Conservation (phyloP, 305 asterid species). For the Caryopteris hybrid region DNA sequence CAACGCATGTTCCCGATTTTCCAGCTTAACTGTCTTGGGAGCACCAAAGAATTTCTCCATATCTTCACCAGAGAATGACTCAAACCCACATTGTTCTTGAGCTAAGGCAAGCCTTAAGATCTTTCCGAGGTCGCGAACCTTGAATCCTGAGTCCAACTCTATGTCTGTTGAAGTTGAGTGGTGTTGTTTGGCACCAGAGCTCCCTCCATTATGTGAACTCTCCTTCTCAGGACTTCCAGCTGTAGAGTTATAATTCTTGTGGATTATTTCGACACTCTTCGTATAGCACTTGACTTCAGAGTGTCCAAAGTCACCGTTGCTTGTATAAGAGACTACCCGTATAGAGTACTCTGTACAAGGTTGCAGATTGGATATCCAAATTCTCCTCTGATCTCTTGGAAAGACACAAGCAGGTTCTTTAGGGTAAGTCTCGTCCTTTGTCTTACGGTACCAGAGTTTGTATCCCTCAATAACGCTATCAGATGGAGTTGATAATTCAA, state of each 20-base stretch:
- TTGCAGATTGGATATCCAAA: constrained; percentile 77
- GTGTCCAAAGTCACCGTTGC: constrained; percentile 69
- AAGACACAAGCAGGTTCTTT: constrained; percentile 53
- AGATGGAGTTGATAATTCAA: constrained; percentile 57
- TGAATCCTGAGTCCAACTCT: constrained; percentile 83
- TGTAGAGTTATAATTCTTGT: constrained; percentile 33
- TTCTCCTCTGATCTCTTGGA: constrained; percentile 70
- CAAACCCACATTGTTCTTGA: constrained; percentile 64
- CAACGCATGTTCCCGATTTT: constrained; percentile 41
- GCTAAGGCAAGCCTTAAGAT: constrained; percentile 70
- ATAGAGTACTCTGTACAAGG: constrained; percentile 91
- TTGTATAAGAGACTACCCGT: constrained; percentile 69
- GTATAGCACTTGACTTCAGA: constrained; percentile 94
- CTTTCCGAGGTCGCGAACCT: constrained; percentile 85
- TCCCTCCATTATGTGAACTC: constrained; percentile 41
- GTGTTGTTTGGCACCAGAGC: constrained; percentile 33
- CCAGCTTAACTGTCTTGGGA: constrained; percentile 39
- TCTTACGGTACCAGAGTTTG: constrained; percentile 52
- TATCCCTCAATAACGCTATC: constrained; percentile 50
- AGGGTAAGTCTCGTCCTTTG: constrained; percentile 54
- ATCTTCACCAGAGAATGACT: constrained; percentile 46
- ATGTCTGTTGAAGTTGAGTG: constrained; percentile 33
- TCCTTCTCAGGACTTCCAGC: constrained; percentile 40
- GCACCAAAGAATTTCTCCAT: constrained; percentile 43
- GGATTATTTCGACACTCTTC: constrained; percentile 70